A percentile compares a stretch with the other conserved stretches of the same genome.
phyloP scores from a whole-genome alignment of 2,329 filamentous ascomycete genomes.

The Grosmannia clavigera region DNA sequence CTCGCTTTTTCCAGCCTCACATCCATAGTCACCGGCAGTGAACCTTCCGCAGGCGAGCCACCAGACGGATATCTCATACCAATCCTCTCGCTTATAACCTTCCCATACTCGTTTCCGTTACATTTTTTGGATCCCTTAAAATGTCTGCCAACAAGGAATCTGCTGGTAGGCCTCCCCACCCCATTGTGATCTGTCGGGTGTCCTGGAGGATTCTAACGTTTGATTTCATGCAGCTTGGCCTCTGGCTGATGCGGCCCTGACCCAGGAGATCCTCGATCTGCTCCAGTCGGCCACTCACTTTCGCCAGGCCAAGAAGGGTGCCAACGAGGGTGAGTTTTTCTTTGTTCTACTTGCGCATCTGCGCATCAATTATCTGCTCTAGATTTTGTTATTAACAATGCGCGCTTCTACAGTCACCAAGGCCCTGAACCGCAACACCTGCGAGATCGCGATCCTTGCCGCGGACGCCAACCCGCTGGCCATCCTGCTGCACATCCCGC shows the following conservation, averaged over 20 bases:
- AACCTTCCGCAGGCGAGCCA: constrained; percentile 14
- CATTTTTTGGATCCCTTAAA: neutral
- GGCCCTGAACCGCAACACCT: constrained; percentile 80
- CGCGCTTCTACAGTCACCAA: constrained; percentile 47
- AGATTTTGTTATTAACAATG: neutral
- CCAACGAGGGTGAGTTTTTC: constrained; percentile 47
- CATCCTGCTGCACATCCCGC: constrained; percentile 79
- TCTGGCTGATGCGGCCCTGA: constrained; percentile 15
- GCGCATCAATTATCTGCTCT: no score
- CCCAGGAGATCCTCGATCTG: constrained; percentile 66
- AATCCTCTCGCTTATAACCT: neutral
- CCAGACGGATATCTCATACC: neutral
- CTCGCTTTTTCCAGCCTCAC: neutral
- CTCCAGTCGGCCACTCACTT: constrained; percentile 59
- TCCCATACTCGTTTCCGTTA: neutral
- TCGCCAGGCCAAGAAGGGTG: constrained; percentile 78
- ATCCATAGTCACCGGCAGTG: constrained; percentile 9
- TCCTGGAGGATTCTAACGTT: neutral
- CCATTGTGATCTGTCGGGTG: neutral
- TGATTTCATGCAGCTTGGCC: constrained; percentile 12
- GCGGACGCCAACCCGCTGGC: constrained; percentile 80
- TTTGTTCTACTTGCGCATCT: neutral
- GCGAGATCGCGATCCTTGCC: constrained; percentile 78
- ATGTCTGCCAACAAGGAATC: constrained; percentile 9
- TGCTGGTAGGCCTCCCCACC: neutral